A percentile compares a stretch with the other conserved stretches of the same genome.
phyloP scores from a whole-genome alignment of 768 basidiomycete genomes.

The Serendipita indica region DNA sequence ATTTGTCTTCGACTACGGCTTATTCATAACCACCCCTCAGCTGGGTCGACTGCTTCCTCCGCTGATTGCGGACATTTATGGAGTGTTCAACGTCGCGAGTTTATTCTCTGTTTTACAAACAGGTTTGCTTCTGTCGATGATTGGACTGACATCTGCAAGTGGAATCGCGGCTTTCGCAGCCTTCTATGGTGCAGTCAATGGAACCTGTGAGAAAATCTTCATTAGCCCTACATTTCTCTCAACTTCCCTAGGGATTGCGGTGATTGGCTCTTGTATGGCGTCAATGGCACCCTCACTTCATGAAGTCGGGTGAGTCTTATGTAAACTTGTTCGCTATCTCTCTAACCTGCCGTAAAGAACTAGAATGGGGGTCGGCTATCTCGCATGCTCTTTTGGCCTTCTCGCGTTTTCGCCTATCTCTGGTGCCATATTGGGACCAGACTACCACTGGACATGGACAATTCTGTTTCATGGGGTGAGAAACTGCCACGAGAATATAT shows the following conservation, averaged over 20 bases:
- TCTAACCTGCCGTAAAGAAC: not conserved
- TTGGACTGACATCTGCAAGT: not conserved
- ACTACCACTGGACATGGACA: not conserved
- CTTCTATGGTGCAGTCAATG: not conserved
- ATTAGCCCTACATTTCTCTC: not conserved
- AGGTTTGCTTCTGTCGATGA: not conserved
- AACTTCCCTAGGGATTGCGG: not conserved
- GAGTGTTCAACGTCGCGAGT: not conserved
- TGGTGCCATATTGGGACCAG: constrained; percentile 19
- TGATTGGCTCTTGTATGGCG: not conserved
- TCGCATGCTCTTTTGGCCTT: constrained; percentile 32
- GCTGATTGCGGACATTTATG: not conserved
- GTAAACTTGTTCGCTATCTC: not conserved
- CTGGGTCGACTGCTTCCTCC: not conserved
- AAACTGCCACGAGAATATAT: no score
- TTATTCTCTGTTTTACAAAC: not conserved
- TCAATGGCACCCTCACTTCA: not conserved
- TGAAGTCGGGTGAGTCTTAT: not conserved
- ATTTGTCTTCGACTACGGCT: not conserved
- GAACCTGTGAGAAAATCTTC: not conserved
- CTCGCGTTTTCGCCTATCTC: constrained; percentile 37
- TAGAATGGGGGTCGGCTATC: constrained; percentile 27
- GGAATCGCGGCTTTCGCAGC: not conserved
- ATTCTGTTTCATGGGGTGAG: no score
- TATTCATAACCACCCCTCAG: not conserved